phyloP scores from a whole-genome alignment of 2,329 filamentous ascomycete genomes.

The Exophiala alcalophila region DNA sequence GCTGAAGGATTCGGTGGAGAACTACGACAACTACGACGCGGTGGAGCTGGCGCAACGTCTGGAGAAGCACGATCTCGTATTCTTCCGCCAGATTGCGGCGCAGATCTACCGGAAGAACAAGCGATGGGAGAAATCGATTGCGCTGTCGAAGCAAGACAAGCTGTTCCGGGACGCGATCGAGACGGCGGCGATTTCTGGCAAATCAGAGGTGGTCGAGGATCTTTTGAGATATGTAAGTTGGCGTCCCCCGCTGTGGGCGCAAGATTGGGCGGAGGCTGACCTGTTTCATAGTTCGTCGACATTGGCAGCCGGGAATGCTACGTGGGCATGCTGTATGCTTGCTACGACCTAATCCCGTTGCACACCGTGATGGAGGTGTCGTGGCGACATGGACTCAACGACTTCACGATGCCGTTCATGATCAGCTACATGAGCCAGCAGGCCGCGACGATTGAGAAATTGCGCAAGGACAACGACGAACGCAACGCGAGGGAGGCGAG shows the following conservation, averaged over 20 bases:
- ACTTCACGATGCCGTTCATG: slow-evolving; percentile 99
- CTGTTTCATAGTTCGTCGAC: slow-evolving; percentile 78
- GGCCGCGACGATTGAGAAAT: slow-evolving; percentile 73
- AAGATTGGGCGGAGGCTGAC: no score
- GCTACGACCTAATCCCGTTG: slow-evolving; percentile 93
- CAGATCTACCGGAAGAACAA: slow-evolving; percentile 99
- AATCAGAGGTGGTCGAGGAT: slow-evolving; percentile 90
- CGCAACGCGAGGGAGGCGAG: slow-evolving; percentile 69
- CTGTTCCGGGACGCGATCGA: slow-evolving; percentile 99
- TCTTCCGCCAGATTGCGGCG: slow-evolving; percentile 98
- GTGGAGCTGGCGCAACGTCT: slow-evolving; percentile 86
- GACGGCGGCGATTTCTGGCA: slow-evolving; percentile 87
- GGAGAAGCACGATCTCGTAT: slow-evolving; percentile 96
- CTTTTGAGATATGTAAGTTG: slow-evolving; percentile 92
- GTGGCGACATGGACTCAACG: slow-evolving; percentile 89
- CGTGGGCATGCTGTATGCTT: slow-evolving; percentile 98
- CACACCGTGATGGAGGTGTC: slow-evolving; percentile 93
- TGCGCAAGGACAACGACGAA: slow-evolving; percentile 96
- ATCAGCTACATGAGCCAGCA: slow-evolving; percentile 96
- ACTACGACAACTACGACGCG: slow-evolving; percentile 98
- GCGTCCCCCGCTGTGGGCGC: no score
- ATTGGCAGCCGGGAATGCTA: slow-evolving; percentile 99
- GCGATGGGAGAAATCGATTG: slow-evolving; percentile 98
- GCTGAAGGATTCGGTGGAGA: slow-evolving; percentile 92
- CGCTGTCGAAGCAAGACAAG: slow-evolving; percentile 97